Conservation (phyloP, 345 rosid species). For the Lepidium aucheri region DNA sequence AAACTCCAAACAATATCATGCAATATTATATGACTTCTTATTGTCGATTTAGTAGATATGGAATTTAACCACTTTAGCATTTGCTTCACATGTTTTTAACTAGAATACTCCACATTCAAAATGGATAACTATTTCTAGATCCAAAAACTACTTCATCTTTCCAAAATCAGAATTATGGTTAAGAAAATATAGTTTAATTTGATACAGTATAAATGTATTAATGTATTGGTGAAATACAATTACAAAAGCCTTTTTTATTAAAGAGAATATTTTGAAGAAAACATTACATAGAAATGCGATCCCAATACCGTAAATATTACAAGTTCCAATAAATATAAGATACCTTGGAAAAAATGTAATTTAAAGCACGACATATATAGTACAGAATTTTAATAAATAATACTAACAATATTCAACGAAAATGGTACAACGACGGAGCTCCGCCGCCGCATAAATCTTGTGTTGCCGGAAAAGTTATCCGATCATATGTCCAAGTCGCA, state of each 20-base stretch:
- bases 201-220: too few species aligned
- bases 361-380: conserved; percentile 4
- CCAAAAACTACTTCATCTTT: too few species aligned
- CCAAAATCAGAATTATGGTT: too few species aligned
- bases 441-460: not conserved
- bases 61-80: too few species aligned
- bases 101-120: too few species aligned
- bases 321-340: conserved; percentile 18
- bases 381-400: conserved; percentile 20
- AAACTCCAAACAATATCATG: too few species aligned
- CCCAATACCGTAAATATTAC: conserved; percentile 12
- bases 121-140: too few species aligned
- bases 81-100: too few species aligned
- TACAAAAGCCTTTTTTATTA: not conserved
- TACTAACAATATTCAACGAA: not conserved
- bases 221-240: too few species aligned
- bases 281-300: conserved; percentile 21
- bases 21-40: too few species aligned
- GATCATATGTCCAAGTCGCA: not conserved
- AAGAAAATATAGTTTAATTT: too few species aligned
- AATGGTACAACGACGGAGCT: conserved; percentile 7
- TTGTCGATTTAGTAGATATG: too few species aligned
- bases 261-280: conserved; percentile 26
- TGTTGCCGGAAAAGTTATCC: not conserved
- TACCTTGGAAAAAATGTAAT: not conserved